Evolutionary conservation across 2,329 filamentous ascomycete genomes (phyloP), one percentile per base, ranked within the genome.

Genomic region (Fusarium fujikuroi): DNA sequence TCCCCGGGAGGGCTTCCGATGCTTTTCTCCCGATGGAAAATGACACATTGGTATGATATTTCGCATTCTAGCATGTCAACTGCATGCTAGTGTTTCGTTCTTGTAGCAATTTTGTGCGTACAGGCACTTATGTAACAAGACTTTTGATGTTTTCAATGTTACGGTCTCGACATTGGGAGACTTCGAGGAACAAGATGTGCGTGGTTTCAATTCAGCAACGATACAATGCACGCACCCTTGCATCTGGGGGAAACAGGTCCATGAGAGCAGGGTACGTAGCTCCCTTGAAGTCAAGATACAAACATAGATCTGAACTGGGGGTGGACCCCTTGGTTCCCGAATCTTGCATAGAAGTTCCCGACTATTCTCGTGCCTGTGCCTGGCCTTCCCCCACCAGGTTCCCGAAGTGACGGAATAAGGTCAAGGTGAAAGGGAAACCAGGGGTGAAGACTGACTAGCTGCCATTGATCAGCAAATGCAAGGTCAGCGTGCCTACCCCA

Each of bases 301-400:
- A 54, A 63, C 49, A 49, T 50, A 67, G 69, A 77, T 77, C 72
- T 75, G 61, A 42, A 63, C 63, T 60, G 43, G 44, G 52, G 72
- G 42, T 76, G 72, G 75, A 56, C 60, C 71, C 61, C 49, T 62
- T 65, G 60, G 62, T 46, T 59, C 46, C 62, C 72, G 60, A 72
- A 77, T 76, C 74, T 77, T 75, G 69, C 69, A 64, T 65, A 57
- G 23, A 67, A 44, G 68, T 56, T 59, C 62, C 70, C 66, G 57
- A 63, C 34, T 58, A 34, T 73, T 70, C 49, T 73, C 66, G 49
- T 64, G 66, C 46, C 58, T 74, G 58, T 61, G 56, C 71, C 63
- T 68, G 60, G 71, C 30, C 44, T 30, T 58, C 59, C 50, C 58
- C 49, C 49, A 42, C 59, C 34, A 50, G 46, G 42, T 64, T 60